Conservation (phyloP, 441 rosid species). For the Eugenia klotzschiana region DNA sequence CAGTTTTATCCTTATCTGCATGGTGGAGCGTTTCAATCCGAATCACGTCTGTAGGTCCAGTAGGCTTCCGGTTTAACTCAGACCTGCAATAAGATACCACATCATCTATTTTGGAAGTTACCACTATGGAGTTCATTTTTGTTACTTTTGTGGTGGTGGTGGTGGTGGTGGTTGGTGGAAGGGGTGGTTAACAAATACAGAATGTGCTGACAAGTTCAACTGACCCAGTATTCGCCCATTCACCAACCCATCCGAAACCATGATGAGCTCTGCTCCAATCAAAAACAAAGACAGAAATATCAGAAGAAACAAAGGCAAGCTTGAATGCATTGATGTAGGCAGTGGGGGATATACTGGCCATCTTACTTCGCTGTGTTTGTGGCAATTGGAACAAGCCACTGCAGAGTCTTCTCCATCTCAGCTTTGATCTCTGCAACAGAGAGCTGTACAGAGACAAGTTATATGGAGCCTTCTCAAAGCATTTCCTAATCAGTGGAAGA, state of each 20-base stretch:
- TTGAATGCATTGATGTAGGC: not conserved
- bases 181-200: not conserved
- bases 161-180: not conserved
- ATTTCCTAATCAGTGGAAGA: not conserved
- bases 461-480: not conserved
- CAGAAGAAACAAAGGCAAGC: not conserved
- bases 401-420: slow-evolving; percentile 57
- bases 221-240: slow-evolving; percentile 61
- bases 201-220: not conserved
- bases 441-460: slow-evolving; percentile 33
- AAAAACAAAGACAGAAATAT: not conserved
- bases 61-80: slow-evolving; percentile 28
- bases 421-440: slow-evolving; percentile 69
- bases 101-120: not conserved
- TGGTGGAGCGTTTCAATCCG: slow-evolving; percentile 60
- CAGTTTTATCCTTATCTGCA: slow-evolving; percentile 52
- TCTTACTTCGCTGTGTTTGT: slow-evolving; percentile 85
- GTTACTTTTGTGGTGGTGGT: not conserved
- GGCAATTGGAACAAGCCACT: slow-evolving; percentile 84
- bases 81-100: slow-evolving; percentile 16
- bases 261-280: slow-evolving; percentile 40
- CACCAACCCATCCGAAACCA: slow-evolving; percentile 72
- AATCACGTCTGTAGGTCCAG: slow-evolving; percentile 26
- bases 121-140: not conserved
- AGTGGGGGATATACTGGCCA: not conserved